These are phyloP conservation scores for Starmerella floricola DNA, from an alignment of 805 yeast species.

Conservation along the genomic window DNA sequence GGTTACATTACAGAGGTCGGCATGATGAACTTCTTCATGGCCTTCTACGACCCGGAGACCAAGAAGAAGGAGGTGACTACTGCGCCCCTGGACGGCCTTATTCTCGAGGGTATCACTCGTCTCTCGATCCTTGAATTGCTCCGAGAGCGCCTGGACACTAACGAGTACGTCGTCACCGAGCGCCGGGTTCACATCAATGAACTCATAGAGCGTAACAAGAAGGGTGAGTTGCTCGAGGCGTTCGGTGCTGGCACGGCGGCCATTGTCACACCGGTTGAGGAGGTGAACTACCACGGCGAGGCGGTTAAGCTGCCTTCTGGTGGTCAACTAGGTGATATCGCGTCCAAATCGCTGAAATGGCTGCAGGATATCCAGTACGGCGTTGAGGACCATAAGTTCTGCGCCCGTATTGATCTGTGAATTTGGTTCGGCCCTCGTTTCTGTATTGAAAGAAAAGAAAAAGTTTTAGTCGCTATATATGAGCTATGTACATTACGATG, in stretches of 20 bases:
- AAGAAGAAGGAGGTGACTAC: slow-evolving; percentile 89
- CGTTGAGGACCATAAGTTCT: slow-evolving; percentile 44
- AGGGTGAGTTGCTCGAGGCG: slow-evolving; percentile 83
- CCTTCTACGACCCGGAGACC: slow-evolving; percentile 47
- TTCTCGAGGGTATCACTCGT: slow-evolving; percentile 92
- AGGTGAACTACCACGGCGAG: slow-evolving; percentile 67
- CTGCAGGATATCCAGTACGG: slow-evolving; percentile 87
- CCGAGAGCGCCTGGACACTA: slow-evolving; percentile 57
- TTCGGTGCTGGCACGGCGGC: slow-evolving; percentile 98
- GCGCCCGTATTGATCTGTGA: slow-evolving; percentile 11
- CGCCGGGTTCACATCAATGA: slow-evolving; percentile 73
- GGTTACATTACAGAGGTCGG: slow-evolving; percentile 89
- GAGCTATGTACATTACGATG: not conserved
- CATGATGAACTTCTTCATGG: slow-evolving; percentile 91
- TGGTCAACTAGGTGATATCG: slow-evolving; percentile 48
- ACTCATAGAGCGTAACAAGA: slow-evolving; percentile 61
- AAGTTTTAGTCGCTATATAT: not conserved
- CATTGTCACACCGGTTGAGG: slow-evolving; percentile 84
- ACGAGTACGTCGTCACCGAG: slow-evolving; percentile 74
- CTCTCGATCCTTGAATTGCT: slow-evolving; percentile 72
- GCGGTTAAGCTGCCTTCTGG: slow-evolving; percentile 41
- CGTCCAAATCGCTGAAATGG: slow-evolving; percentile 70
- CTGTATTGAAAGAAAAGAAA: not conserved
- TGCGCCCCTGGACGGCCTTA: slow-evolving; percentile 95
- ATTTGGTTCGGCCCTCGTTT: too few species aligned